A percentile compares a stretch with the other conserved stretches of the same genome.
These are phyloP conservation scores for Filobasidium uniguttulatum DNA, from an alignment of 1,284 basidiomycete species.

Conservation along the genomic window DNA sequence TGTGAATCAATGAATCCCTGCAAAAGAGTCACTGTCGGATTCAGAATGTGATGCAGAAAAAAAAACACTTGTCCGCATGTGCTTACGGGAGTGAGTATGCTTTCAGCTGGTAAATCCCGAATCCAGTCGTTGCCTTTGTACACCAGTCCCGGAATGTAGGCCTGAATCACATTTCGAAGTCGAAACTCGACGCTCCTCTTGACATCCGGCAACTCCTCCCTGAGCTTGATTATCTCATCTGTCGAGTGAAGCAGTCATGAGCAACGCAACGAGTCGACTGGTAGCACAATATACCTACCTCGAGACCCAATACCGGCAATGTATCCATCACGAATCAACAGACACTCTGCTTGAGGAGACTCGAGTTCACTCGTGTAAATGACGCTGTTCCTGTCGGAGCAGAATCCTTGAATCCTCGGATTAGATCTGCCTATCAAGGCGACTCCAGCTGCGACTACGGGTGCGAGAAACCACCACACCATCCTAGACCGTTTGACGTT, in stretches of 20 bases:
- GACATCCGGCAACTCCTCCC: not conserved
- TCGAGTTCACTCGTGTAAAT: slow-evolving; percentile 10
- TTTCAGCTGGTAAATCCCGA: slow-evolving; percentile 25
- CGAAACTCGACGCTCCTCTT: not conserved
- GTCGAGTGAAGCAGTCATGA: not conserved
- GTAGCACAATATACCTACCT: not conserved
- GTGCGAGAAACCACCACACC: no score
- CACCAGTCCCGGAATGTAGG: not conserved
- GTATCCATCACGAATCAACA: slow-evolving; percentile 3
- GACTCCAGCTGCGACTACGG: no score
- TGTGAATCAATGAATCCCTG: slow-evolving; percentile 50
- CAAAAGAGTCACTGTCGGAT: not conserved
- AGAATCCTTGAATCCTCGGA: no score
- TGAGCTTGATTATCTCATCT: not conserved
- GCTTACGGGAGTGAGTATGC: slow-evolving; percentile 29
- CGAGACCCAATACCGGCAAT: slow-evolving; percentile 9
- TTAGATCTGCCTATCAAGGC: no score
- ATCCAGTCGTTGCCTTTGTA: slow-evolving; percentile 19
- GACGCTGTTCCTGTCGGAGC: not conserved
- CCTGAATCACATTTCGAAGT: not conserved
- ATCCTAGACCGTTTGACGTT: no score
- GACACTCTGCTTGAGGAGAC: slow-evolving; percentile 2
- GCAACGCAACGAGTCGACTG: not conserved
- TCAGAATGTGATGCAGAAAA: not conserved
- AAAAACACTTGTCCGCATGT: not conserved